These are phyloP conservation scores for Rhynchospora pubera DNA, from an alignment of 176 grass and related monocot genomes.

Conservation along the genomic window DNA sequence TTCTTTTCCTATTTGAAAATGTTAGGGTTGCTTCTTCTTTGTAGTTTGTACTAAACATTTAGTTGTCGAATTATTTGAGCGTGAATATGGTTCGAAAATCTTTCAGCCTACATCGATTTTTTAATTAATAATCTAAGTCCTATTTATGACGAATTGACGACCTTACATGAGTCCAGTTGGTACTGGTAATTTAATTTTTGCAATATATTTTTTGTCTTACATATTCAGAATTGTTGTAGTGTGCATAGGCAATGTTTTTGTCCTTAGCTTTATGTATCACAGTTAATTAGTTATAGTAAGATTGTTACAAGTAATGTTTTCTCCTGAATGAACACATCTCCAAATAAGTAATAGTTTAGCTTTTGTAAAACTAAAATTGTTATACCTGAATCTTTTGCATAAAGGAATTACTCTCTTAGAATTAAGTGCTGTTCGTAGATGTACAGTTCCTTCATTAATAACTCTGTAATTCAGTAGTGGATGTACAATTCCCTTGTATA, in stretches of 20 bases:
- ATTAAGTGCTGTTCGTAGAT: too few species aligned
- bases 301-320: too few species aligned
- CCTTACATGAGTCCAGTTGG: not conserved
- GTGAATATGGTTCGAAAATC: not conserved
- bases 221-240: not conserved
- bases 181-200: not conserved
- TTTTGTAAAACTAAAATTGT: too few species aligned
- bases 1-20: not conserved
- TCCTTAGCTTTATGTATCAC: too few species aligned
- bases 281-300: too few species aligned
- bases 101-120: not conserved
- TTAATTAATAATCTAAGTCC: not conserved
- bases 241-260: too few species aligned
- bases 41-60: too few species aligned
- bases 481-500: not conserved
- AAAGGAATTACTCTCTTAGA: too few species aligned
- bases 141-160: not conserved
- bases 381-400: too few species aligned
- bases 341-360: too few species aligned
- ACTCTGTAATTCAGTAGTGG: not conserved
- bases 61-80: not conserved
- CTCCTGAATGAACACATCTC: too few species aligned
- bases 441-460: too few species aligned
- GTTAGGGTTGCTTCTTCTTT: not conserved
- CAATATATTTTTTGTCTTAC: not conserved